Evolutionary conservation across 2,329 filamentous ascomycete genomes (phyloP), one percentile per base, ranked within the genome.

Genomic region (Eurotiales sp.): DNA sequence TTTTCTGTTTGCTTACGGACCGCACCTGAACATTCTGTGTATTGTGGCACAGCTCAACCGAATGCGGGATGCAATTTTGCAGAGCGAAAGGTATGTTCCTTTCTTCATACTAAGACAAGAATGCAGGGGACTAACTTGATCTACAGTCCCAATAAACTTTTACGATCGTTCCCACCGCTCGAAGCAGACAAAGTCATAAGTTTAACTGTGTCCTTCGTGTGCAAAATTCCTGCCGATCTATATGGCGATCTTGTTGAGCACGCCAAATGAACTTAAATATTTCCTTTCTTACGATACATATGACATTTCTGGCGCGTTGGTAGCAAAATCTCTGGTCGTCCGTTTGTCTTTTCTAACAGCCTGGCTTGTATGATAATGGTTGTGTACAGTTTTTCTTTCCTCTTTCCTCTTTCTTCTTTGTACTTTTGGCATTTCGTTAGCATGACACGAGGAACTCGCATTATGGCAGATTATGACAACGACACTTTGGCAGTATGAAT

Each of bases 41-140:
- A 96, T 99, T 57, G 93, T 97, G 14, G 92, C 92, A 12, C 93
- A 99, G 72, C 76, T 99, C 47, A 86, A 96, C 44, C 81, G 95
- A 62, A 89, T 96, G 72, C 80, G 91, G 53, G 86, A 91, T 51
- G 84, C 89, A 55, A 85, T 99, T 48, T 73, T 99, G 60, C 84
- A 84, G 52, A 95, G 88, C 52, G 81, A 87, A 6, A 96, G 88
- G 91, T 95, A 75, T 58, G 77, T 44, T 11, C 15, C 39, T 5
- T 22, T 49, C n/a, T n/a, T n/a, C n/a, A n/a, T n/a, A n/a, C n/a
- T n/a, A n/a, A n/a, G n/a, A n/a, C n/a, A n/a, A n/a, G n/a, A n/a
- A n/a, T n/a, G n/a, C n/a, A n/a, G n/a, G n/a, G n/a, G n/a, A n/a
- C n/a, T n/a, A n/a, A n/a, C n/a, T n/a, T 47, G 11, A 19, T n/a